phyloP scores from a whole-genome alignment of 495 filamentous ascomycete genomes.

The Lophiotrema nucula region DNA sequence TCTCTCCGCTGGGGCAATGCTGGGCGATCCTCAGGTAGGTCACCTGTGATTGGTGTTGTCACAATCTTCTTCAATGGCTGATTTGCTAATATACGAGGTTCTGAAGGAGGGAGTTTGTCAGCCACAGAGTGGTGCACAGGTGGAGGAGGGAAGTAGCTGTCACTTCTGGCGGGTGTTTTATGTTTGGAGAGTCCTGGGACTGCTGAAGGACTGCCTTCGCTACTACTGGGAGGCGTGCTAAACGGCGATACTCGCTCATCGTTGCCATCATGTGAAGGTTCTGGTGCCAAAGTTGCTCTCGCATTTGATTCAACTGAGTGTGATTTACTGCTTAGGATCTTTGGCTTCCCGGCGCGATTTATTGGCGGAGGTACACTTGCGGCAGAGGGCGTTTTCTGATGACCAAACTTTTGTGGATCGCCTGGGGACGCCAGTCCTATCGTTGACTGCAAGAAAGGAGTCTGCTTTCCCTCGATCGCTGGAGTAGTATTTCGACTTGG shows the following conservation, averaged over 20 bases:
- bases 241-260: conserved; percentile 77
- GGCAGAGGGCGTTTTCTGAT: neutral
- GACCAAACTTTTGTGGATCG: conserved; percentile 24
- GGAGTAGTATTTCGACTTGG: conserved; percentile 54
- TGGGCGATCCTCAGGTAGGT: conserved; percentile 55
- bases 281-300: conserved; percentile 42
- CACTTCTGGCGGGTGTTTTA: conserved; percentile 18
- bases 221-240: conserved; percentile 83
- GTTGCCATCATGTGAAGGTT: conserved; percentile 21
- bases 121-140: conserved; percentile 51
- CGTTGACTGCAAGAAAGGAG: conserved; percentile 30
- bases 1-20: conserved; percentile 59
- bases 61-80: conserved; percentile 9
- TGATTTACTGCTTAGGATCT: conserved; percentile 52
- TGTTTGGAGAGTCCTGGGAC: conserved; percentile 17
- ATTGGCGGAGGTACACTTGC: conserved; percentile 60
- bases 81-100: conserved; percentile 5
- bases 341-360: conserved; percentile 81
- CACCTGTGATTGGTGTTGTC: conserved; percentile 22
- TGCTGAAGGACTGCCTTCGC: conserved; percentile 54
- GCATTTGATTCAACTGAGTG: conserved; percentile 34
- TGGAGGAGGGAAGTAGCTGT: conserved; percentile 45
- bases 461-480: conserved; percentile 43
- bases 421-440: conserved; percentile 10
- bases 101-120: conserved; percentile 5